These are phyloP conservation scores for Penicillium simplicissimum DNA, from an alignment of 495 filamentous ascomycete species.

Conservation along the genomic window DNA sequence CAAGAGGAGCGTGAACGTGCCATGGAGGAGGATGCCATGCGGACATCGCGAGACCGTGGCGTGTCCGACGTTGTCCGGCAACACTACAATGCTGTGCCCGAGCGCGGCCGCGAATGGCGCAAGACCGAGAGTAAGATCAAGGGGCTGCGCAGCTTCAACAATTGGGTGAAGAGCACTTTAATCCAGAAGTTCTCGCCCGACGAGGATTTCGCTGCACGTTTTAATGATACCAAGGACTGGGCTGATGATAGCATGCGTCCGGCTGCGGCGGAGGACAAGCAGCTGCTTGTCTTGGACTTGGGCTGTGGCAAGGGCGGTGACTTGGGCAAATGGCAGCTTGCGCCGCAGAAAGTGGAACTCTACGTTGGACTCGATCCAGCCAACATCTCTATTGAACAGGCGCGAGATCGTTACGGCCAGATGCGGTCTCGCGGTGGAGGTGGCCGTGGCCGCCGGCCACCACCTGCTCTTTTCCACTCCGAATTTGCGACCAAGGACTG, in stretches of 20 bases:
- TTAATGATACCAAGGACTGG: constrained; percentile 44
- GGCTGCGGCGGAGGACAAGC: constrained; percentile 44
- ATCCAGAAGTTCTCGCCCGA: constrained; percentile 95
- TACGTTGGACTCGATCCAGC: constrained; percentile 94
- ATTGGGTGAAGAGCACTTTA: constrained; percentile 95
- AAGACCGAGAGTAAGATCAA: constrained; percentile 92
- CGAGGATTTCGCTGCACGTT: constrained; percentile 60
- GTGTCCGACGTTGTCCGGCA: constrained; percentile 84
- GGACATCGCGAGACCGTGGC: constrained; percentile 49
- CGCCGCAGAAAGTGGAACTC: constrained; percentile 78
- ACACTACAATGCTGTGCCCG: constrained; percentile 93
- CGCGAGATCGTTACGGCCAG: constrained; percentile 73
- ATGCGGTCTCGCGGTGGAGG: constrained; percentile 66
- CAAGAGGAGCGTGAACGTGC: constrained; percentile 66
- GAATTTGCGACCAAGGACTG: constrained; percentile 89
- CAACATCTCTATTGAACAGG: constrained; percentile 87
- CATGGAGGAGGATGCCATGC: constrained; percentile 52
- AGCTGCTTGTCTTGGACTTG: constrained; percentile 82
- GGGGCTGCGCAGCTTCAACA: constrained; percentile 91
- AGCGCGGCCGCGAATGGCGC: constrained; percentile 88
- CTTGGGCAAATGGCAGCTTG: constrained; percentile 90
- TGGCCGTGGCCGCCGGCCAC: constrained; percentile 55
- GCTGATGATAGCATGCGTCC: constrained; percentile 53
- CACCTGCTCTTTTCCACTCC: constrained; percentile 68
- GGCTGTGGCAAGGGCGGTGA: constrained; percentile 98